Percentiles rank a stretch among this genome's conserved stretches.
phyloP scores from a whole-genome alignment of 2,329 filamentous ascomycete genomes.

The Calonectria multiphialidica region DNA sequence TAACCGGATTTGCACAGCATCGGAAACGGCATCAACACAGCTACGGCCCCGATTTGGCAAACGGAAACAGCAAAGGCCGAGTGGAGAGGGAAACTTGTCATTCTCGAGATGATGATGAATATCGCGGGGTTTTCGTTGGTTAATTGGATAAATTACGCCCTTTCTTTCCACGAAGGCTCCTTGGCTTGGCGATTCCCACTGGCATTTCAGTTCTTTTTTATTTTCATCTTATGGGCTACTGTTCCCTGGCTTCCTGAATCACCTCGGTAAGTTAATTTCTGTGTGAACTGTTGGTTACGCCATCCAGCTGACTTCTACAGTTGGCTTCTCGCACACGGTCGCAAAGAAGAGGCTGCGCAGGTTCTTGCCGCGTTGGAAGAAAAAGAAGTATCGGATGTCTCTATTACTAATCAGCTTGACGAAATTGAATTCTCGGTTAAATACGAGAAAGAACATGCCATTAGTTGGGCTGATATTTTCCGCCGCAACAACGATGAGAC shows the following conservation, averaged over 20 bases:
- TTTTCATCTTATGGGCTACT: constrained; percentile 45
- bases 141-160: constrained; percentile 56
- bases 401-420: not conserved
- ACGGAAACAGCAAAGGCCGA: not conserved
- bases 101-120: constrained; percentile 14
- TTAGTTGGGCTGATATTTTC: constrained; percentile 14
- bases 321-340: constrained; percentile 10
- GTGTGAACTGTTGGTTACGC: not conserved
- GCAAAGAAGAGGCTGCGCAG: constrained; percentile 7
- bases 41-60: constrained; percentile 10
- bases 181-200: constrained; percentile 59
- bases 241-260: constrained; percentile 37
- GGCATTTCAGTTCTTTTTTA: constrained; percentile 51
- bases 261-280: not conserved
- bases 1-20: not conserved
- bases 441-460: constrained; percentile 8
- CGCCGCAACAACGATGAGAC: not conserved
- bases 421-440: constrained; percentile 10
- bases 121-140: constrained; percentile 27
- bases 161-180: constrained; percentile 48
- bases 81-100: not conserved
- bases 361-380: constrained; percentile 4
- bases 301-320: not conserved
- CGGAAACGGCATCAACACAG: constrained; percentile 16
- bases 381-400: not conserved